phyloP scores from a whole-genome alignment of 2,329 filamentous ascomycete species.

The Colletotrichum sp. region DNA sequence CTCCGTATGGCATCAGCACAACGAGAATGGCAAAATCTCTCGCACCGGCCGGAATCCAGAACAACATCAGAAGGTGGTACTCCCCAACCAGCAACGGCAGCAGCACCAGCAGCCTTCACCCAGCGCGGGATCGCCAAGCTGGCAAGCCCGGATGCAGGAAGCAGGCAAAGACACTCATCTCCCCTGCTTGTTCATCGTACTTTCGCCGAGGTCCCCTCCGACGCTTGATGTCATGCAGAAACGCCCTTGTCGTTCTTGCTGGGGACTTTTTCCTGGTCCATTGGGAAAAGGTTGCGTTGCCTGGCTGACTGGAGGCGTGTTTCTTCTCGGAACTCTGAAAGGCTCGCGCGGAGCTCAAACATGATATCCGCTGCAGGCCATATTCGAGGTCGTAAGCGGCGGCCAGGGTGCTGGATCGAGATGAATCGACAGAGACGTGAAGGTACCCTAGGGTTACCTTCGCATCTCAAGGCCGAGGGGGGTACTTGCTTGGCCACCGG shows the following conservation, averaged over 20 bases:
- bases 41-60: conserved; percentile 5
- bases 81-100: background rate
- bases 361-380: conserved; percentile 5
- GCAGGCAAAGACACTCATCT: conserved; percentile 19
- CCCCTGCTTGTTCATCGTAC: conserved; percentile 5
- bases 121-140: conserved; percentile 11
- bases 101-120: background rate
- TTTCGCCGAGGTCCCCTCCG: conserved; percentile 7
- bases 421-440: conserved; percentile 7
- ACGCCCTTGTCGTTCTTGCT: background rate
- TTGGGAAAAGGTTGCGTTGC: background rate
- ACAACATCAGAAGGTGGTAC: background rate
- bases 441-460: conserved; percentile 2
- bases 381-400: conserved; percentile 5
- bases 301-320: background rate
- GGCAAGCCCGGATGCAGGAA: conserved; percentile 20
- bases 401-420: conserved; percentile 11
- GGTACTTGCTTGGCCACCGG: background rate
- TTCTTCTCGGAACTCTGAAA: background rate
- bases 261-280: background rate
- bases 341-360: conserved; percentile 1
- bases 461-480: background rate
- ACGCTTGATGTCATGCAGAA: conserved; percentile 19
- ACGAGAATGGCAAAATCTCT: conserved; percentile 16
- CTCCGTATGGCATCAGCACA: conserved; percentile 9